A percentile compares a stretch with the other conserved stretches of the same genome.
Conservation (phyloP, 78 protist genomes). For the Creolimax fragrantissima region DNA sequence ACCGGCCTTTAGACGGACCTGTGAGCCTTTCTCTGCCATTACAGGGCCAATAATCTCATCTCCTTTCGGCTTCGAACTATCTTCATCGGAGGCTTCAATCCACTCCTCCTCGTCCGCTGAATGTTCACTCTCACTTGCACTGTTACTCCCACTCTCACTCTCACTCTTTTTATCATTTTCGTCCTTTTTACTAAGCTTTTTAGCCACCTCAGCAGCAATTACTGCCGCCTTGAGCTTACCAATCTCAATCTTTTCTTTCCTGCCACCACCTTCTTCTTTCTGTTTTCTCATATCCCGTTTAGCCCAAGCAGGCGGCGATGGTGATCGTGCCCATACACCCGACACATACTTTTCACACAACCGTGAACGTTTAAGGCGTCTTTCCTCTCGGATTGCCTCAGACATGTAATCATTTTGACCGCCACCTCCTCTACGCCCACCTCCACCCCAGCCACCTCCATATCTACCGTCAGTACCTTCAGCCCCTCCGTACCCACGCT, state of each 20-base stretch:
- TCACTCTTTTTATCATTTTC: not conserved
- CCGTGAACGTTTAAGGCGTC: not conserved
- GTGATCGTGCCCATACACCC: not conserved
- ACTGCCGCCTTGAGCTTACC: not conserved
- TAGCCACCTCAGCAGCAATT: not conserved
- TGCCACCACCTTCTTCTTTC: not conserved
- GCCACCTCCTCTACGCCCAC: slow-evolving; percentile 3
- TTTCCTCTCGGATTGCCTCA: not conserved
- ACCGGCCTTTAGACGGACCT: not conserved
- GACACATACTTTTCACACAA: not conserved
- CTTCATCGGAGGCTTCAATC: not conserved
- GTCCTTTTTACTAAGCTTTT: not conserved
- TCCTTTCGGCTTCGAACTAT: not conserved
- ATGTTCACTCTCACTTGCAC: not conserved
- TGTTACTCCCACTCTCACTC: not conserved
- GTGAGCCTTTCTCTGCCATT: not conserved
- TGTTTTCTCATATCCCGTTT: not conserved
- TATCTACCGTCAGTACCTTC: not conserved
- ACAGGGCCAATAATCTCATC: not conserved
- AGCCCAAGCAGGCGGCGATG: not conserved
- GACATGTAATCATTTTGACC: no score
- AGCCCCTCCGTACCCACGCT: not conserved
- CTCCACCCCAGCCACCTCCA: not conserved
- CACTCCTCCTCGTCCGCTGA: not conserved
- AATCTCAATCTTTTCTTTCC: not conserved